These are phyloP conservation scores for Trichoderma simmonsii DNA, from an alignment of 2,329 filamentous ascomycete genomes.

Conservation along the genomic window DNA sequence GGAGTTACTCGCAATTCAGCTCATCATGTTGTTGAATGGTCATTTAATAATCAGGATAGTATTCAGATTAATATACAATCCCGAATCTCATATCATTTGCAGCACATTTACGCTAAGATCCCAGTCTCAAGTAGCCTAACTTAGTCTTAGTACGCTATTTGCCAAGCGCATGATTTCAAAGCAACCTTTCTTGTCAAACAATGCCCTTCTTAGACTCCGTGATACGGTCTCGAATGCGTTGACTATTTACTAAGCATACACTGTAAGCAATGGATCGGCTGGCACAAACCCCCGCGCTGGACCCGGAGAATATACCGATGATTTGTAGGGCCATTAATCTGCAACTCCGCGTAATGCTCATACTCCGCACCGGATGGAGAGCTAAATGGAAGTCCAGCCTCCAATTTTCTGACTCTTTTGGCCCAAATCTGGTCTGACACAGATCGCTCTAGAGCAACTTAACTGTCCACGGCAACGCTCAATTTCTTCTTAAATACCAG, in stretches of 20 bases:
- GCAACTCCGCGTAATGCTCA: neutral
- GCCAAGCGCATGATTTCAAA: neutral
- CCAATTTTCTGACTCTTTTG: neutral
- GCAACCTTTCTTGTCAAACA: neutral
- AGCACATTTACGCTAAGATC: neutral
- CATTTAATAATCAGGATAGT: neutral
- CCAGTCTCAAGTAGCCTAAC: neutral
- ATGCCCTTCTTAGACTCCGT: neutral
- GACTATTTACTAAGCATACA: neutral
- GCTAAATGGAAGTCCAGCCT: neutral
- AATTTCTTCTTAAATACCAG: neutral
- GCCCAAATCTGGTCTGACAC: neutral
- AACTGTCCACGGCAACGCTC: neutral
- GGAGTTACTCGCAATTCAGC: too few relatives aligned
- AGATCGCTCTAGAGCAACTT: neutral
- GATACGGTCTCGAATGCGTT: neutral
- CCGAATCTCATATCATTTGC: neutral
- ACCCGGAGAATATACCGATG: neutral
- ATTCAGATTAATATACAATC: neutral
- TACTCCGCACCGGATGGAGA: neutral
- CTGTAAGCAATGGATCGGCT: neutral
- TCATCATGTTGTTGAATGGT: neutral
- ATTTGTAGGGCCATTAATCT: neutral
- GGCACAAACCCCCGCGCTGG: neutral
- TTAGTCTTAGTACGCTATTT: neutral